Evolutionary conservation across 164 flowering plant species (phyloP).

Genomic region (Aristolochia contorta): DNA sequence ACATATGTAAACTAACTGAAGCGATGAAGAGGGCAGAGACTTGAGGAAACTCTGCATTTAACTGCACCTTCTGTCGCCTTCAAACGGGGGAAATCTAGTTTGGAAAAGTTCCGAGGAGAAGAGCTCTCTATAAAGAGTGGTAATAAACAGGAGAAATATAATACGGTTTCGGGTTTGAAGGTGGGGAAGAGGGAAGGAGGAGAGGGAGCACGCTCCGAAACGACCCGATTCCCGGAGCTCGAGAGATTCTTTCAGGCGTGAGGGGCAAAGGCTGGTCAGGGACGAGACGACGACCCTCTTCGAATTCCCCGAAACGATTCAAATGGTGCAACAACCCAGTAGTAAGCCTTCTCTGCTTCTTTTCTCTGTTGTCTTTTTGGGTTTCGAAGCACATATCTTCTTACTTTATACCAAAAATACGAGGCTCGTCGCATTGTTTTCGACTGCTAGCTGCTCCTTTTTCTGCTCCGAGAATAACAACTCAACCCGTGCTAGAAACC

Average conservation of each 20-base stretch:
- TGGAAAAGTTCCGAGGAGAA: too few species aligned
- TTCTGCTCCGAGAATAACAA: neutral
- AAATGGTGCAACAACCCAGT: neutral
- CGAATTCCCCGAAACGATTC: neutral
- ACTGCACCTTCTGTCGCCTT: too few species aligned
- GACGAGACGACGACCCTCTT: slow-evolving; percentile 5
- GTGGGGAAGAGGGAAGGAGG: neutral
- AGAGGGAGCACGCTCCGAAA: slow-evolving; percentile 9
- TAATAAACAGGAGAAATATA: too few species aligned
- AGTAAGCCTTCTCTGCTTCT: neutral
- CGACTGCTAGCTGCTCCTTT: neutral
- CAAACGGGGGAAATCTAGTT: too few species aligned
- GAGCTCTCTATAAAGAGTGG: too few species aligned
- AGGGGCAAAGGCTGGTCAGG: slow-evolving; percentile 40
- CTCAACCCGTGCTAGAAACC: neutral
- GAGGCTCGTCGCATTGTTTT: neutral
- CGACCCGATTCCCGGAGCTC: slow-evolving; percentile 19
- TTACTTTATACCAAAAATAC: neutral
- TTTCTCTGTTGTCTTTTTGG: slow-evolving; percentile 15
- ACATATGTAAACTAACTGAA: too few species aligned
- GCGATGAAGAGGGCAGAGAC: too few species aligned
- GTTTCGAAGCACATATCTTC: slow-evolving; percentile 15
- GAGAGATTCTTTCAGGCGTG: slow-evolving; percentile 39
- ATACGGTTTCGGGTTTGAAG: neutral
- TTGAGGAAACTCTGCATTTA: too few species aligned